These are phyloP conservation scores for Cucurbitaria berberidis DNA, from an alignment of 2,329 filamentous ascomycete species.

Conservation along the genomic window DNA sequence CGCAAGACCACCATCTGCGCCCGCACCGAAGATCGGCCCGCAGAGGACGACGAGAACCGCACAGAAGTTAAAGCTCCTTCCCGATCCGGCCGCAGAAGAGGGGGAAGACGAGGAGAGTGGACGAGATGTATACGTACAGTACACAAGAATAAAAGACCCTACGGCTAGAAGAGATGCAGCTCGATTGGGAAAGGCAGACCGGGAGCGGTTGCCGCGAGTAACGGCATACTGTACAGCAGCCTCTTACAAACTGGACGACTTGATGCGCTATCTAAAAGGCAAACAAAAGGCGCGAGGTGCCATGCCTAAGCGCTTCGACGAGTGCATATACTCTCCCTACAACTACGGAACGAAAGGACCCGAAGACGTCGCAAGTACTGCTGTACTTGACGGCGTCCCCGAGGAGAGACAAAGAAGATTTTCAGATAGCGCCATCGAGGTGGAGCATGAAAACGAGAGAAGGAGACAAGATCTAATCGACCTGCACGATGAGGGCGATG, in stretches of 20 bases:
- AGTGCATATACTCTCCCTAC: conserved; percentile 97
- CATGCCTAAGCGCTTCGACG: conserved; percentile 91
- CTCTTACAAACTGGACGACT: conserved; percentile 84
- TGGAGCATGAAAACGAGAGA: conserved; percentile 64
- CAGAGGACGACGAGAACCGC: conserved; percentile 94
- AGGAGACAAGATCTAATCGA: conserved; percentile 69
- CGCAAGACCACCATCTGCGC: conserved; percentile 51
- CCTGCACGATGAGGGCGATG: conserved; percentile 55
- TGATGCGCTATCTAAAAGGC: conserved; percentile 91
- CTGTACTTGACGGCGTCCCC: conserved; percentile 34
- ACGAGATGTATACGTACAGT: conserved; percentile 95
- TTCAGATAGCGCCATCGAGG: conserved; percentile 73
- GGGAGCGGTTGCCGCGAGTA: conserved; percentile 83
- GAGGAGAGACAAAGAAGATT: conserved; percentile 67
- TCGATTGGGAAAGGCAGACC: conserved; percentile 88
- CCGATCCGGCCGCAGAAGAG: conserved; percentile 84
- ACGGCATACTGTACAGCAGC: conserved; percentile 97
- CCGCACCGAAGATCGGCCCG: conserved; percentile 79
- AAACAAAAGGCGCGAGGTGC: conserved; percentile 77
- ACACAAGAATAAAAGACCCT: conserved; percentile 96
- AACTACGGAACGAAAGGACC: conserved; percentile 66
- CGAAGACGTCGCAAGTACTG: conserved; percentile 44
- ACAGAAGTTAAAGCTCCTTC: conserved; percentile 96
- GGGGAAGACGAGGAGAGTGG: conserved; percentile 85
- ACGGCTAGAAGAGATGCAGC: conserved; percentile 92